Evolutionary conservation across 2,329 filamentous ascomycete genomes (phyloP), one percentile per base, ranked within the genome.

Genomic region (Metarhizium guizhouense): DNA sequence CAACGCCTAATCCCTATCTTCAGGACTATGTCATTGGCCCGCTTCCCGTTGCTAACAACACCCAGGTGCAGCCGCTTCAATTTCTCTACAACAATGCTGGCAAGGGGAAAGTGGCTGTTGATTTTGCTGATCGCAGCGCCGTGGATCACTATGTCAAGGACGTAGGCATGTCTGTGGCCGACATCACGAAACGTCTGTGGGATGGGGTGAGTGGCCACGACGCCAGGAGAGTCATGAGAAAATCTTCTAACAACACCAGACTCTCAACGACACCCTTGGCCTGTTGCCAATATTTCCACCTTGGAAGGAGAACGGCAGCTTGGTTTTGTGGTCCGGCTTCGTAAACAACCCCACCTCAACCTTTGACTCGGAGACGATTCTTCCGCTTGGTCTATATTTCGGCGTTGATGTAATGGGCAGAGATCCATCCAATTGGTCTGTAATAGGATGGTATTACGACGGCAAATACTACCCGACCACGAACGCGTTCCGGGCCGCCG

Each of bases 361-460:
- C 7, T 76, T 76, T 4, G 74, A 76, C 50, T 69, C 71, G 10
- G 63, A 64, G 42, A 75, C 74, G 2, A 64, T 79, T 13, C 65
- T 78, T 11, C 76, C 77, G 2, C 72, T 76, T 2, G 74, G 74
- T 2, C 61, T 80, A 1, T 73, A 68, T 54, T 67, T 75, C 61
- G 70, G 70, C 61, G 65, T 68, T 2, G 76, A 84, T 58, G 64
- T 80, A 1, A 81, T 77, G 0, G 76, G 77, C 0, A 71, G 76
- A 6, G 75, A 82, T 57, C 73, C 76, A 8, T 68, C 70, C 14
- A 67, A 76, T 40, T 84, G 81, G 81, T 68, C 63, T 14, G 63
- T 80, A 0, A 68, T 72, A 18, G 76, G 76, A 3, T 83, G 79
- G 77, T 74, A 79, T 16, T 83, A 81, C 61, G 76, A 80, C 56